These are phyloP conservation scores for Heliamphora exappendiculata DNA, from an alignment of 148 eudicot genomes.

Conservation along the genomic window DNA sequence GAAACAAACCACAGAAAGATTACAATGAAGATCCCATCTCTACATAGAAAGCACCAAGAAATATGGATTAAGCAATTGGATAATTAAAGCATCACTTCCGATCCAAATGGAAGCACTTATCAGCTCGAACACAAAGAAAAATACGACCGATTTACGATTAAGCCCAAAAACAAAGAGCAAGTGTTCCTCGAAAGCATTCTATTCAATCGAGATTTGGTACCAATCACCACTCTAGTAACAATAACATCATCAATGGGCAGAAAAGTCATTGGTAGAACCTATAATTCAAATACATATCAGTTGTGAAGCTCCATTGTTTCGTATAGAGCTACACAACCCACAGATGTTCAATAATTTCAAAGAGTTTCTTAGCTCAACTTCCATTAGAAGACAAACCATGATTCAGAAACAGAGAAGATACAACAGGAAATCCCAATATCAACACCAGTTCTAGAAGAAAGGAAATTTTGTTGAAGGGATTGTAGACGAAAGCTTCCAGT, in stretches of 20 bases:
- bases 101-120: background rate
- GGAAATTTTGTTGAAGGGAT: background rate
- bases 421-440: background rate
- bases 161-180: background rate
- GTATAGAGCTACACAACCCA: background rate
- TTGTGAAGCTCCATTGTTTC: background rate
- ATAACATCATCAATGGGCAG: background rate
- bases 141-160: background rate
- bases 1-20: background rate
- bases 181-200: background rate
- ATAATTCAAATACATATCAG: background rate
- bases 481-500: conserved; percentile 2
- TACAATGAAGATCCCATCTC: background rate
- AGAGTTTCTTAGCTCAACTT: background rate
- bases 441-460: background rate
- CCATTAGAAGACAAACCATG: background rate
- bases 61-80: background rate
- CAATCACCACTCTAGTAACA: background rate
- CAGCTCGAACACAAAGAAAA: background rate
- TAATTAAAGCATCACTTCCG: background rate
- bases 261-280: background rate
- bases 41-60: background rate
- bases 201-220: background rate
- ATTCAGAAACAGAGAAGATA: no score
- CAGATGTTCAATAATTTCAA: background rate